Evolutionary conservation across 495 filamentous ascomycete species (phyloP), one percentile per base, ranked within the genome.

Genomic region (Podospora didyma): DNA sequence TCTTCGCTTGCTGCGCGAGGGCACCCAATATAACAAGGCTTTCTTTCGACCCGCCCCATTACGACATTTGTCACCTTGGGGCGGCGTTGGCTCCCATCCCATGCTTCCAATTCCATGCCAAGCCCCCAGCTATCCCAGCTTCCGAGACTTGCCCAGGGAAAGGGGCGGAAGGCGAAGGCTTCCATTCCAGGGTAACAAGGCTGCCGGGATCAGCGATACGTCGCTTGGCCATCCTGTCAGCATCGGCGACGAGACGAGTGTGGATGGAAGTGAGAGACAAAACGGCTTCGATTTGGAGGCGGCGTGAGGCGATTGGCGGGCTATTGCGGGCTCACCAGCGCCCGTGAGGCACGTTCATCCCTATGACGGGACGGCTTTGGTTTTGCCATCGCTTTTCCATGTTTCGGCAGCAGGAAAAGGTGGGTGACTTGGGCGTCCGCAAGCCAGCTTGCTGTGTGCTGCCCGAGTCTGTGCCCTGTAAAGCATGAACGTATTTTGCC

Each of bases 51-150:
- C 49, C 35, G 49, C 19, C 28, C 49, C 49, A 52, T 52, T 52
- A 52, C 49, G 49, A 52, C 49, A 47, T 47, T 22, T 26, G 19
- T 52, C 35, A 10, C 17, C n/a, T 4, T n/a, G 34, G 11, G 14
- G 49, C 24, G 49, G 34, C 17, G 49, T 52, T 41, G 49, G n/a
- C n/a, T n/a, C n/a, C n/a, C n/a, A n/a, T 24, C 9, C 28, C 49
- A 39, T 21, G 45, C 14, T 14, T 42, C 39, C 39, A 42, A 17
- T 14, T 17, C 39, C 39, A 14, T 31, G 26, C 26, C 26, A 31
- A 9, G 14, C 39, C n/a, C 39, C 39, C 39, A 14, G 39, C n/a
- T n/a, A n/a, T n/a, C n/a, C n/a, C 14, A 14, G 39, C 6, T 9
- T 17, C 39, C 39, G n/a, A 42, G 39, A 42, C 5, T 42, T 17